phyloP scores from a whole-genome alignment of 2,329 filamentous ascomycete genomes.

The Ceratocystis harringtonii region DNA sequence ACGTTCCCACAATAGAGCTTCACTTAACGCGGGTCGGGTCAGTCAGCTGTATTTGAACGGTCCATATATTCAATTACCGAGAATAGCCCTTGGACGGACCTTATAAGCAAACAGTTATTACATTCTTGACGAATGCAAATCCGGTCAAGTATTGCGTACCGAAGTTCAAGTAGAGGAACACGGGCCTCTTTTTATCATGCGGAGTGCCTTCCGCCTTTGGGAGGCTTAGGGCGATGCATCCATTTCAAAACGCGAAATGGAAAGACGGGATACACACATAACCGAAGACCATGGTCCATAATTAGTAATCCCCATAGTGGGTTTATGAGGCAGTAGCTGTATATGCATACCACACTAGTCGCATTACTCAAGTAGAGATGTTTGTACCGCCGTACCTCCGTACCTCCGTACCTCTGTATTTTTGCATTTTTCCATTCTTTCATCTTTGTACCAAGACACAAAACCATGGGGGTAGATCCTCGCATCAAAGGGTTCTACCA shows the following conservation, averaged over 20 bases:
- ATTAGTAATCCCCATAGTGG: background rate
- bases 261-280: conserved; percentile 5
- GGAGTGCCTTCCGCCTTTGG: background rate
- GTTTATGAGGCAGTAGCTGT: background rate
- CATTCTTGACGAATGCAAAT: too few species aligned
- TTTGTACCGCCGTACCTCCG: too few species aligned
- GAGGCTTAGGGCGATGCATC: background rate
- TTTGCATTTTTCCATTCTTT: background rate
- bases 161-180: too few species aligned
- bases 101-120: too few species aligned
- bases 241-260: background rate
- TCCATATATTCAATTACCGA: too few species aligned
- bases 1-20: too few species aligned
- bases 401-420: too few species aligned
- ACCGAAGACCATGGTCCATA: background rate
- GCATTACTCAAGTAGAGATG: background rate
- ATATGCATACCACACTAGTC: background rate
- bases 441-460: background rate
- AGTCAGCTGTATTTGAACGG: too few species aligned
- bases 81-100: too few species aligned
- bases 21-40: too few species aligned
- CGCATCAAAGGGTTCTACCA: background rate
- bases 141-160: too few species aligned
- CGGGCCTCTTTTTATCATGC: too few species aligned
- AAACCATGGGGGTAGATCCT: background rate